Evolutionary conservation across 2,329 filamentous ascomycete genomes (phyloP), one percentile per base, ranked within the genome.

Genomic region (Ustulina deusta): DNA sequence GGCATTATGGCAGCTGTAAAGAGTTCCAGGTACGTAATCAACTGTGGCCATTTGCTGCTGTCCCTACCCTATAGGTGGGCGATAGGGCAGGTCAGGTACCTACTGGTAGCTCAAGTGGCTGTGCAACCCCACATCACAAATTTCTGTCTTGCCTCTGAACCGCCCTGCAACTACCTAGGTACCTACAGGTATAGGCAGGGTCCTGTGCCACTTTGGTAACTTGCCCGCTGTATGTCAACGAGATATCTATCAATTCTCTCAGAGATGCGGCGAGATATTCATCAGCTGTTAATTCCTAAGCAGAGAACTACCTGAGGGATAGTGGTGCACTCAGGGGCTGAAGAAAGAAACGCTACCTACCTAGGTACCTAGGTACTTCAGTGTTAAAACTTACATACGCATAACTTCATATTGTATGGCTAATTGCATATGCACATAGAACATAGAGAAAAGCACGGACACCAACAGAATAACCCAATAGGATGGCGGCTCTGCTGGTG

Each of bases 401-500:
- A 22, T 54, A 29, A 51, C 3, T 22, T 20, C 17, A 22, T 15
- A 6, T 2, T 6, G 1, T 20, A 4, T 22, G 34, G 22, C n/a
- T 55, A 55, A 10, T 2, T 40, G 13, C 22, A 52, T 32, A 60
- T 49, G n/a, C 11, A 5, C 3, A 27, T 60, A 2, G 51, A 36
- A 20, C 36, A 11, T 29, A 6, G 13, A 29, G 9, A 27, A 49
- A 27, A 17, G 54, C 48, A 63, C 52, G 40, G 61, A 57, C 32
- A n/a, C 13, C 27, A 38, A 17, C 6, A 54, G 15, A 44, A 48
- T 36, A 3, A n/a, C 5, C 63, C 63, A 61, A 61, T 66, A 58
- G 59, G 55, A 61, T 42, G 42, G 48, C n/a, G 59, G 55, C 46
- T 59, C 61, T 63, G 25, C 42, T 6, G 34, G 44, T 15, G 48